These are phyloP conservation scores for Mariannaea sp. DNA, from an alignment of 2,329 filamentous ascomycete species.

Conservation along the genomic window DNA sequence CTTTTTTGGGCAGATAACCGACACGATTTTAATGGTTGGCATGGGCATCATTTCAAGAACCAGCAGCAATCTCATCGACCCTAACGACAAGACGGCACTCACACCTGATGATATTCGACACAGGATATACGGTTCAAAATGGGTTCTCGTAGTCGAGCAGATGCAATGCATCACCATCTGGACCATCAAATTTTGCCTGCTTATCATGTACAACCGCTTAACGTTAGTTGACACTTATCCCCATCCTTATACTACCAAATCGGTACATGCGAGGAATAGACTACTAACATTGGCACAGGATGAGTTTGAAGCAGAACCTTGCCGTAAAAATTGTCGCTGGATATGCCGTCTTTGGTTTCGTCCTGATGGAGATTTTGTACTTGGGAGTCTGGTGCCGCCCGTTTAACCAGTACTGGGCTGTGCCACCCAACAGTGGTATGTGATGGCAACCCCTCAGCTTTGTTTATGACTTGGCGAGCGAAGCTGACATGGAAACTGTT, in stretches of 20 bases:
- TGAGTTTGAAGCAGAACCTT: constrained; percentile 52
- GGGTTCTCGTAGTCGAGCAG: constrained; percentile 65
- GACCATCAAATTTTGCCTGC: constrained; percentile 60
- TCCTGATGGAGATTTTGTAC: constrained; percentile 57
- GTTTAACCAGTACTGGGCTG: constrained; percentile 61
- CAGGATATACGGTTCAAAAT: constrained; percentile 60
- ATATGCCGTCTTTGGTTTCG: constrained; percentile 53
- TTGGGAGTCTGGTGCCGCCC: constrained; percentile 60
- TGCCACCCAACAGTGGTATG: constrained; percentile 56
- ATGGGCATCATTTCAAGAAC: constrained; percentile 61
- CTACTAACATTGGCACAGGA: constrained; percentile 38
- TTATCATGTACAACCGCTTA: constrained; percentile 62
- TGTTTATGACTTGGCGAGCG: not conserved
- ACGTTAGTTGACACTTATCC: too few species aligned
- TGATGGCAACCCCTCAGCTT: not conserved
- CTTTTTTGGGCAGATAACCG: constrained; percentile 47
- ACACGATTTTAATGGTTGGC: constrained; percentile 58
- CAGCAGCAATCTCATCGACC: constrained; percentile 64
- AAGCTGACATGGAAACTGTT: constrained; percentile 13
- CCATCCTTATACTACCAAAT: too few species aligned
- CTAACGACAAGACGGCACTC: constrained; percentile 49
- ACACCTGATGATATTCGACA: constrained; percentile 50
- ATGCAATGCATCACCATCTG: constrained; percentile 64
- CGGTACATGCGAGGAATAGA: too few species aligned
- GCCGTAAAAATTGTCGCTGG: constrained; percentile 54